Conservation (phyloP, 208 protist genomes). For the Trypanosoma melophagium region DNA sequence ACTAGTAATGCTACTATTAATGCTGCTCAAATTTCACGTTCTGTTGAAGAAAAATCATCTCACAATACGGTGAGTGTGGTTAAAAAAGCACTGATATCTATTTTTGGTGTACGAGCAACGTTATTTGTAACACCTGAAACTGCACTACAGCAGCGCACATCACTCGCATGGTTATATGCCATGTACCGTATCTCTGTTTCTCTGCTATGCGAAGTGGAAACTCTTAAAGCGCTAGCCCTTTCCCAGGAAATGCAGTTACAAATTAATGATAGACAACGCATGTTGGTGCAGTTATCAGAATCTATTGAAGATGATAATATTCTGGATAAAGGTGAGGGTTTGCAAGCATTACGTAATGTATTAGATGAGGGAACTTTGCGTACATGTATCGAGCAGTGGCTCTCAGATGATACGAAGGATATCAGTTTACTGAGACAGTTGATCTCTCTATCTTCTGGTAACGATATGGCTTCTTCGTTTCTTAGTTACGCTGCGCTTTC, state of each 20-base stretch:
- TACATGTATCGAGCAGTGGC: slow-evolving; percentile 16
- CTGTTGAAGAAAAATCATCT: neutral
- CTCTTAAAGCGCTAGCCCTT: slow-evolving; percentile 11
- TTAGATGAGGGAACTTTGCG: neutral
- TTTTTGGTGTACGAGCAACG: slow-evolving; percentile 20
- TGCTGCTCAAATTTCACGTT: no score
- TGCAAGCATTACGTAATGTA: no score
- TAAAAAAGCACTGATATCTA: slow-evolving; percentile 9
- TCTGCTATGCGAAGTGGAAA: slow-evolving; percentile 20
- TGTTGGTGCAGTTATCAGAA: slow-evolving; percentile 29
- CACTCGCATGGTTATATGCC: slow-evolving; percentile 30
- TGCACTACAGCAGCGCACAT: neutral
- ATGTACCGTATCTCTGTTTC: slow-evolving; percentile 31
- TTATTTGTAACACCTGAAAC: slow-evolving; percentile 13
- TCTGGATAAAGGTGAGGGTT: neutral
- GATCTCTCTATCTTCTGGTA: neutral
- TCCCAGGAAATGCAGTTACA: slow-evolving; percentile 15
- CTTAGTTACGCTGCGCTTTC: slow-evolving; percentile 20
- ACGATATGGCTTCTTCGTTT: slow-evolving; percentile 13
- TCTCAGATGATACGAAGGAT: slow-evolving; percentile 2
- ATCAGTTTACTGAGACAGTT: neutral
- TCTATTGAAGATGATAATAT: slow-evolving; percentile 2
- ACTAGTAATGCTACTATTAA: no score
- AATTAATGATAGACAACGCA: slow-evolving; percentile 16
- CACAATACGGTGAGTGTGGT: neutral